Conservation (phyloP, 2,329 filamentous ascomycete species). For the Beauveria sp. region DNA sequence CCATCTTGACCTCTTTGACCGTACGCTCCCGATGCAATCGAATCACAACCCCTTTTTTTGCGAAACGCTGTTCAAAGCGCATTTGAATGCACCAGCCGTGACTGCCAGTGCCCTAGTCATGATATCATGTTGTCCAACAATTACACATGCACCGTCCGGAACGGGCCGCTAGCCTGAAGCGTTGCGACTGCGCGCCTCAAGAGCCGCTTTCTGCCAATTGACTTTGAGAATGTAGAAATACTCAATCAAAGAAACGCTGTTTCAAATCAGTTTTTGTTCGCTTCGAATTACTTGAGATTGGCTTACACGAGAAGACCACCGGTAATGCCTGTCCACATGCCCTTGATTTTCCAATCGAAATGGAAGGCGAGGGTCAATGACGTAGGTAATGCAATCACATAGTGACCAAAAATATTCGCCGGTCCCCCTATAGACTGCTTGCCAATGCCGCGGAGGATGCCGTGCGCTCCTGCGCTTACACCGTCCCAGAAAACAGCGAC, state of each 20-base stretch:
- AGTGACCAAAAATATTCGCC: constrained; percentile 80
- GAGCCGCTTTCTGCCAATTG: constrained; percentile 46
- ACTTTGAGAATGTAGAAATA: constrained; percentile 43
- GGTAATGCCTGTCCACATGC: constrained; percentile 74
- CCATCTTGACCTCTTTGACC: too few species aligned
- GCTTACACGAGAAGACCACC: constrained; percentile 49
- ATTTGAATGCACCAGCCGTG: too few species aligned
- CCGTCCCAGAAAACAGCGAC: constrained; percentile 88
- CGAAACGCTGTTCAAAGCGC: not conserved
- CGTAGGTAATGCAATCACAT: constrained; percentile 75
- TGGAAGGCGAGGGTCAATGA: constrained; percentile 73
- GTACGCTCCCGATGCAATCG: too few species aligned
- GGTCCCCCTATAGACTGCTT: constrained; percentile 86
- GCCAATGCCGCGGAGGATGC: constrained; percentile 78
- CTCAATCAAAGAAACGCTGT: constrained; percentile 44
- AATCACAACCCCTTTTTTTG: not conserved
- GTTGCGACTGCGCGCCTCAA: constrained; percentile 46
- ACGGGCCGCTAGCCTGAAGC: constrained; percentile 29
- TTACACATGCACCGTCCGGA: too few species aligned
- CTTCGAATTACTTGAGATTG: too few species aligned
- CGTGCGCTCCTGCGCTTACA: constrained; percentile 70
- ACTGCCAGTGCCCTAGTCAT: too few species aligned
- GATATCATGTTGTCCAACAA: too few species aligned
- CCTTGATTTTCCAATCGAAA: constrained; percentile 66
- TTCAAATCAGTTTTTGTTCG: not conserved